These are phyloP conservation scores for Xylaria curta DNA, from an alignment of 495 filamentous ascomycete genomes.

Conservation along the genomic window DNA sequence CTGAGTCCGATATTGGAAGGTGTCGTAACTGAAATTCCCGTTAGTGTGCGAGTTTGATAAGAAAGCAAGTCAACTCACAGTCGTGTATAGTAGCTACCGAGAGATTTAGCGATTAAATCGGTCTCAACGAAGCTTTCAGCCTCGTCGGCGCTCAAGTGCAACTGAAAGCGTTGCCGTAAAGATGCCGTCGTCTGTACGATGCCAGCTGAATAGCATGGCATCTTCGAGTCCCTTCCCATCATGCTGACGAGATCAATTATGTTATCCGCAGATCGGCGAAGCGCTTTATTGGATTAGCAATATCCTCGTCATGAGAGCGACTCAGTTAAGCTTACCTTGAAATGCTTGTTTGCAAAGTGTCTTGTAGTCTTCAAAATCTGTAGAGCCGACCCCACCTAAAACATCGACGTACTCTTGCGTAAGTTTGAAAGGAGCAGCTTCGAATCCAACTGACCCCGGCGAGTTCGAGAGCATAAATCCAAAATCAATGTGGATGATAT, in stretches of 20 bases:
- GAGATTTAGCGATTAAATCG: slow-evolving; percentile 71
- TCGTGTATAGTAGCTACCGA: slow-evolving; percentile 79
- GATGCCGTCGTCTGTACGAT: slow-evolving; percentile 64
- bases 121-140: slow-evolving; percentile 76
- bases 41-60: slow-evolving; percentile 24
- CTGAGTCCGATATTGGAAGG: slow-evolving; percentile 80
- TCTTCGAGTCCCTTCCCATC: slow-evolving; percentile 77
- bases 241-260: slow-evolving; percentile 75
- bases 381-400: slow-evolving; percentile 67
- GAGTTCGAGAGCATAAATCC: slow-evolving; percentile 85
- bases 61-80: slow-evolving; percentile 53
- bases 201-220: slow-evolving; percentile 76
- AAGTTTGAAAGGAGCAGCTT: slow-evolving; percentile 80
- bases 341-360: slow-evolving; percentile 76
- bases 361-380: slow-evolving; percentile 70
- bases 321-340: slow-evolving; percentile 56
- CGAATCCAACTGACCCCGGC: slow-evolving; percentile 76
- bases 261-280: slow-evolving; percentile 73
- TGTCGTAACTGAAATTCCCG: slow-evolving; percentile 65
- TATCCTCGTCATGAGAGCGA: not conserved
- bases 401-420: slow-evolving; percentile 81
- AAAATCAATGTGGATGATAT: slow-evolving; percentile 84
- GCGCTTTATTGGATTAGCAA: slow-evolving; percentile 48
- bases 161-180: slow-evolving; percentile 69
- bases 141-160: slow-evolving; percentile 75